phyloP scores from a whole-genome alignment of 768 basidiomycete genomes.

The Jaapia argillacea region DNA sequence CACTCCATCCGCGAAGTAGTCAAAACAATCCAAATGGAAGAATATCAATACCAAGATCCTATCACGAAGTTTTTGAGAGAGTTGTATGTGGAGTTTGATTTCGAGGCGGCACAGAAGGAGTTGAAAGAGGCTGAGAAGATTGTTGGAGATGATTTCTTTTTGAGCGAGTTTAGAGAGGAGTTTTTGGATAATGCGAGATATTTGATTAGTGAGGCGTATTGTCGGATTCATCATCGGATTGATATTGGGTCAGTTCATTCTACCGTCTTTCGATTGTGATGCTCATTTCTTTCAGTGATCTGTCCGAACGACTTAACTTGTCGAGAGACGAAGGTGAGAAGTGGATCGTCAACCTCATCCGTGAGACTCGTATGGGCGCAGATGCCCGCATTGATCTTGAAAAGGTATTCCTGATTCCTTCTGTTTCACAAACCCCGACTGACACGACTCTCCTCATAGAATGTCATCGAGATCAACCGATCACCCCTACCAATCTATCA shows the following conservation, averaged over 20 bases:
- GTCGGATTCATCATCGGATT: constrained; percentile 90
- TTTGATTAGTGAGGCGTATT: constrained; percentile 95
- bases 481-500: constrained; percentile 88
- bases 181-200: constrained; percentile 96
- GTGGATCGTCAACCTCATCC: constrained; percentile 98
- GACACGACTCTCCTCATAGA: constrained; percentile 35
- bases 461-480: constrained; percentile 92
- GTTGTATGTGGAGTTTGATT: constrained; percentile 93
- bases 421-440: not conserved
- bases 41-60: constrained; percentile 93
- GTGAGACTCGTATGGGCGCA: constrained; percentile 92
- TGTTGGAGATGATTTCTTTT: constrained; percentile 89
- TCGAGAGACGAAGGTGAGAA: constrained; percentile 95
- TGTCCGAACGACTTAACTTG: constrained; percentile 89
- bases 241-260: constrained; percentile 58
- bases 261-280: not conserved
- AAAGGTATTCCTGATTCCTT: constrained; percentile 44
- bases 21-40: constrained; percentile 89
- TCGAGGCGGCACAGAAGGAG: constrained; percentile 86
- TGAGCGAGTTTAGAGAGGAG: constrained; percentile 82
- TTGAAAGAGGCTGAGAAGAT: constrained; percentile 71
- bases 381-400: constrained; percentile 98
- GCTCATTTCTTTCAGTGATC: no score
- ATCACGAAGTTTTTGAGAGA: constrained; percentile 90
- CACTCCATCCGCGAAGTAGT: constrained; percentile 88